A percentile compares a stretch with the other conserved stretches of the same genome.
These are phyloP conservation scores for Hypoxylon sp. DNA, from an alignment of 2,329 filamentous ascomycete species.

Conservation along the genomic window DNA sequence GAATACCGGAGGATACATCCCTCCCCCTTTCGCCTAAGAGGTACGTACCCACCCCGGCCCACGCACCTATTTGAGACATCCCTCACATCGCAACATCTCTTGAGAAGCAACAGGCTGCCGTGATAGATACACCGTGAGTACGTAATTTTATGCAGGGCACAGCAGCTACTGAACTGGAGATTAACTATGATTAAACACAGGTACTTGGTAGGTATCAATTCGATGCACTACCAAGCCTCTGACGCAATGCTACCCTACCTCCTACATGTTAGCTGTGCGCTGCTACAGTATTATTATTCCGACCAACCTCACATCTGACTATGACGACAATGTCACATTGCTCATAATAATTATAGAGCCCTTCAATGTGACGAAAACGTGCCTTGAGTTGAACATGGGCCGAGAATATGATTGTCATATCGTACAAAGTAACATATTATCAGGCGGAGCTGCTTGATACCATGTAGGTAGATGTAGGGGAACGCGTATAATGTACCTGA, in stretches of 20 bases:
- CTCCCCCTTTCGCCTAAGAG: too few relatives aligned
- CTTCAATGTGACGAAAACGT: not conserved
- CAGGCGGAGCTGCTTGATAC: not conserved
- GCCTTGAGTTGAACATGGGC: too few relatives aligned
- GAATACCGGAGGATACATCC: too few relatives aligned
- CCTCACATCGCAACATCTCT: not conserved
- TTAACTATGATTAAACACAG: not conserved
- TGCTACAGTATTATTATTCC: not conserved
- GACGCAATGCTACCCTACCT: not conserved
- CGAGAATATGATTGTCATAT: not conserved
- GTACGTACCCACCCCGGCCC: too few relatives aligned
- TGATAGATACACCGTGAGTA: not conserved
- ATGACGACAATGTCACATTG: not conserved
- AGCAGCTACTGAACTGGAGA: not conserved
- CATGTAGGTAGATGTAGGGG: not conserved
- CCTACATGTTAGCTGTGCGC: not conserved
- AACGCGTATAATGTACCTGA: not conserved
- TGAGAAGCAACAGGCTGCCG: not conserved
- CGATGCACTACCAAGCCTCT: not conserved
- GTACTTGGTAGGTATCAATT: not conserved
- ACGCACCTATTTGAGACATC: not conserved
- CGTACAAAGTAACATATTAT: not conserved
- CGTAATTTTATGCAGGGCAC: not conserved
- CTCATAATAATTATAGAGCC: not conserved
- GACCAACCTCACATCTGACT: not conserved